phyloP scores from a whole-genome alignment of 2,329 filamentous ascomycete genomes.

The Aureobasidium namibiae region DNA sequence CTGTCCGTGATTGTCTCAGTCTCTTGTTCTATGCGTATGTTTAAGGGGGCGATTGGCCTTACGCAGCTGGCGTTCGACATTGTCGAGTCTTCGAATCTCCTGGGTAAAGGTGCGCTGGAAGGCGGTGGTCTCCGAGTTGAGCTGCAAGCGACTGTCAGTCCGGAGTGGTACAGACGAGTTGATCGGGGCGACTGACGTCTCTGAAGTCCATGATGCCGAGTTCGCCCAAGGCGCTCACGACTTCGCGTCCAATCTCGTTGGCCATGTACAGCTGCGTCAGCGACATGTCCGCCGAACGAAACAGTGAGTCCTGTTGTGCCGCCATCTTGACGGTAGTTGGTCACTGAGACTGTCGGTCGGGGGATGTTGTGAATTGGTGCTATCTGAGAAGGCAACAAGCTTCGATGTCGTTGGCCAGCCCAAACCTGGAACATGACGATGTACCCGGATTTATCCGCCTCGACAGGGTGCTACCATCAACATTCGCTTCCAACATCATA shows the following conservation, averaged over 20 bases:
- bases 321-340: slow-evolving; percentile 41
- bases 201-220: slow-evolving; percentile 93
- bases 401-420: slow-evolving; percentile 4
- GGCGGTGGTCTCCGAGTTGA: slow-evolving; percentile 85
- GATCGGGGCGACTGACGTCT: slow-evolving; percentile 58
- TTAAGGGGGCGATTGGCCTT: slow-evolving; percentile 33
- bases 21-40: background rate
- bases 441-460: background rate
- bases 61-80: slow-evolving; percentile 96
- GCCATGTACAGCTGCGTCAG: slow-evolving; percentile 99
- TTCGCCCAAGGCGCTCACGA: slow-evolving; percentile 92
- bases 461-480: background rate
- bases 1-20: slow-evolving; percentile 37
- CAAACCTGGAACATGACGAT: background rate
- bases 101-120: slow-evolving; percentile 97
- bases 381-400: slow-evolving; percentile 9
- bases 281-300: slow-evolving; percentile 99
- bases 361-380: background rate
- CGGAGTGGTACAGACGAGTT: background rate
- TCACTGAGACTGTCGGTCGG: background rate
- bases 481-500: background rate
- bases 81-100: slow-evolving; percentile 93
- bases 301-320: slow-evolving; percentile 75
- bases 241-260: slow-evolving; percentile 96
- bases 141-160: slow-evolving; percentile 40